Percentiles rank a stretch among this genome's conserved stretches.
These are phyloP conservation scores for Aspergillus brunneoviolaceus DNA, from an alignment of 2,329 filamentous ascomycete species.

Conservation along the genomic window DNA sequence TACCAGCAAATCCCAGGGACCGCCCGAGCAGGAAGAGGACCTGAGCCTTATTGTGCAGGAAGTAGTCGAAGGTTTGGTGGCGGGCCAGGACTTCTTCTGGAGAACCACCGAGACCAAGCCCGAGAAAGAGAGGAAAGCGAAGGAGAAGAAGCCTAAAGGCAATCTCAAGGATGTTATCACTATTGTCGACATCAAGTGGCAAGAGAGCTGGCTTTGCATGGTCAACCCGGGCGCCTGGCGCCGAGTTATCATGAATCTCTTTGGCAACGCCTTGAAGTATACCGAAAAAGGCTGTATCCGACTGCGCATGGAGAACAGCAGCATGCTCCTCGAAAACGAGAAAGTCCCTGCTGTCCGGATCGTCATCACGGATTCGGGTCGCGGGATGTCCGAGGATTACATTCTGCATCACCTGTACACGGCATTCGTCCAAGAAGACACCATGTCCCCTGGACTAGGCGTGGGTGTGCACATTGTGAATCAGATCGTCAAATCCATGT, in stretches of 20 bases:
- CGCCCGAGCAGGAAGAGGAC: background rate
- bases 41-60: background rate
- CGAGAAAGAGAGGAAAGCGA: background rate
- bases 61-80: background rate
- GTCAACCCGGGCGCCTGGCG: constrained; percentile 12
- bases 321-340: background rate
- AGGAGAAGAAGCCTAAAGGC: background rate
- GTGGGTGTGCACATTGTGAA: constrained; percentile 61
- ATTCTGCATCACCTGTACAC: constrained; percentile 45
- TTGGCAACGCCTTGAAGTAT: constrained; percentile 15
- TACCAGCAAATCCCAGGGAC: background rate
- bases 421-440: constrained; percentile 61
- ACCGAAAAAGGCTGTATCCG: constrained; percentile 11
- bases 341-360: constrained; percentile 14
- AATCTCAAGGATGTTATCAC: constrained; percentile 3
- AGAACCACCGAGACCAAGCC: background rate
- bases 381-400: constrained; percentile 30
- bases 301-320: constrained; percentile 20
- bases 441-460: constrained; percentile 56
- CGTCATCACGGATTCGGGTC: constrained; percentile 28
- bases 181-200: constrained; percentile 9
- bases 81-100: background rate
- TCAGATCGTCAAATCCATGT: constrained; percentile 29
- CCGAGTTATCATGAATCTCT: constrained; percentile 14
- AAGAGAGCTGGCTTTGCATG: constrained; percentile 10